Percentiles rank a stretch among this genome's conserved stretches.
Conservation (phyloP, 192 early-diverging fungal genomes). For the Obelidium mucronatum region DNA sequence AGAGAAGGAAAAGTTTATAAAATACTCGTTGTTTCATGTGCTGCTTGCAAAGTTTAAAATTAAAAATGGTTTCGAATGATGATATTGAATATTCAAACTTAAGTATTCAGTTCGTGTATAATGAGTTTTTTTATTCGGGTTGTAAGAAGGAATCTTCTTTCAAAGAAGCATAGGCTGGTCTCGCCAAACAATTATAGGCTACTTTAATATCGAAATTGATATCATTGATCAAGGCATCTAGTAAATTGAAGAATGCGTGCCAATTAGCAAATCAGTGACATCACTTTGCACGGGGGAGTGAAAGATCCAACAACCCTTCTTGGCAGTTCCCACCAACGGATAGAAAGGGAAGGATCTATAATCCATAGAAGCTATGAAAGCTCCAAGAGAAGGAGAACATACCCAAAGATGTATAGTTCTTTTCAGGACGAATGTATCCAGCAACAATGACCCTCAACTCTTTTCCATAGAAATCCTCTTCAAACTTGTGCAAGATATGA, state of each 20-base stretch:
- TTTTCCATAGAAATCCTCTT: slow-evolving; percentile 90
- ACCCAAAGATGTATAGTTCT: slow-evolving; percentile 88
- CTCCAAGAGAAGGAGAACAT: slow-evolving; percentile 14
- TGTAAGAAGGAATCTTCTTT: slow-evolving; percentile 37
- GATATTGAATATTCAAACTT: background rate
- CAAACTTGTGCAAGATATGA: slow-evolving; percentile 90
- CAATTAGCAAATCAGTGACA: no score
- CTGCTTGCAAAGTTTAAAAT: background rate
- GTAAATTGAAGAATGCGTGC: no score
- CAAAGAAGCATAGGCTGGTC: slow-evolving; percentile 63
- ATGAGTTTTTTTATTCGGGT: background rate
- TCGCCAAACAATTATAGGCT: slow-evolving; percentile 69
- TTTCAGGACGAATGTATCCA: slow-evolving; percentile 89
- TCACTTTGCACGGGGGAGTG: no score
- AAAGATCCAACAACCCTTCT: no score
- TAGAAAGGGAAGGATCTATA: no score
- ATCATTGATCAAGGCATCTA: slow-evolving; percentile 89
- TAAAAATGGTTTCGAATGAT: no score
- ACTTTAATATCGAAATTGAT: slow-evolving; percentile 90
- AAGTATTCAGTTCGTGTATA: background rate
- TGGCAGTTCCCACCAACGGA: no score
- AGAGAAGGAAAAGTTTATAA: no score
- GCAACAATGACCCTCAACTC: slow-evolving; percentile 84
- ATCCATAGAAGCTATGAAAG: no score
- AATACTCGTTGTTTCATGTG: background rate